These are phyloP conservation scores for Blastobotrys terrestris DNA, from an alignment of 805 yeast species.

Conservation along the genomic window DNA sequence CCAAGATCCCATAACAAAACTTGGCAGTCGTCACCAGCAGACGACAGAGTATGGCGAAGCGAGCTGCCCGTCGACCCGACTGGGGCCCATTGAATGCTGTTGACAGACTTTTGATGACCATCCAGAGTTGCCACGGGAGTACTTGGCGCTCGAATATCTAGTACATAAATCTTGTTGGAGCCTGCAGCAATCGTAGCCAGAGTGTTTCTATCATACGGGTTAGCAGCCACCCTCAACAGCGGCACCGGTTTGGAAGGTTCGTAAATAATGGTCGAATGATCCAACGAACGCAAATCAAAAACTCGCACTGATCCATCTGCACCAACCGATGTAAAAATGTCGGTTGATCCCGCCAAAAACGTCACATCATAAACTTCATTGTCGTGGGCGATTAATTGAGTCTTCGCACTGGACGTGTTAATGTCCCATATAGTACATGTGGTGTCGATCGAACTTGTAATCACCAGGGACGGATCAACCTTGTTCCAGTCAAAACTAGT, in stretches of 20 bases:
- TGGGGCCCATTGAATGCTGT: conserved; percentile 83
- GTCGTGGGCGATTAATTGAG: conserved; percentile 95
- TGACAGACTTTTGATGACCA: conserved; percentile 63
- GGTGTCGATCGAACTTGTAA: conserved; percentile 88
- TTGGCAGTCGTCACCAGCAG: conserved; percentile 58
- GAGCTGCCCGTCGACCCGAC: conserved; percentile 6
- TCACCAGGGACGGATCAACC: conserved; percentile 58
- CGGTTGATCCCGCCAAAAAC: conserved; percentile 65
- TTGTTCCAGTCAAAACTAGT: conserved; percentile 93
- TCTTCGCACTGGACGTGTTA: conserved; percentile 61
- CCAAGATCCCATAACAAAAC: conserved; percentile 59
- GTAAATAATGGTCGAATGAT: conserved; percentile 90
- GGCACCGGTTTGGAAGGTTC: conserved; percentile 55
- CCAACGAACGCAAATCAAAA: conserved; percentile 81
- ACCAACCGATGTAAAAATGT: conserved; percentile 86
- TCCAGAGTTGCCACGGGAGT: conserved; percentile 64
- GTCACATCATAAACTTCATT: conserved; percentile 90
- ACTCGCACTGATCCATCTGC: conserved; percentile 93
- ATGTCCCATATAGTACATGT: conserved; percentile 97
- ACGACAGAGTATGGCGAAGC: conserved; percentile 55
- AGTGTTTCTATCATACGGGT: conserved; percentile 73
- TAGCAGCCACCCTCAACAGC: conserved; percentile 67
- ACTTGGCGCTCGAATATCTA: conserved; percentile 88
- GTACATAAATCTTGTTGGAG: conserved; percentile 55
- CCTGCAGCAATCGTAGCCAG: conserved; percentile 77